Evolutionary conservation across 805 yeast species (phyloP).

Genomic region (Lachancea quebecensis): DNA sequence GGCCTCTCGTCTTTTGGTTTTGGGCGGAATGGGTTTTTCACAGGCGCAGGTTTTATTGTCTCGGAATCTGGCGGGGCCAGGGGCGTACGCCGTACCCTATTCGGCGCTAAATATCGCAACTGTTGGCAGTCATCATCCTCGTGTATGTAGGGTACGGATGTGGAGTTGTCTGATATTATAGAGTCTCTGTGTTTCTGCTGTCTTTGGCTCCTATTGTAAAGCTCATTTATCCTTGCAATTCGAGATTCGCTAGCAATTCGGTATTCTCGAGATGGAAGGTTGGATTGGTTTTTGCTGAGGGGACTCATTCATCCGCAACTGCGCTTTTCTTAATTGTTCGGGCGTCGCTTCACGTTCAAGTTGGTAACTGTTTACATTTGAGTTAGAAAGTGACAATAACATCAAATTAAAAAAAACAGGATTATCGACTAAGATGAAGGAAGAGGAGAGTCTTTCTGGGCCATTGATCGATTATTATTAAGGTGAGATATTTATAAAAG

Average conservation of each 20-base stretch:
- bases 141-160: conserved; percentile 2
- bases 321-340: neutral
- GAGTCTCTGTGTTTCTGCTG: conserved; percentile 14
- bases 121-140: conserved; percentile 4
- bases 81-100: neutral
- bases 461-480: no score
- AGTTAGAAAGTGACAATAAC: no score
- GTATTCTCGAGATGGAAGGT: conserved; percentile 15
- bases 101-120: neutral
- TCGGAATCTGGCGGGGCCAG: neutral
- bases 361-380: no score
- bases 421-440: no score
- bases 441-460: no score
- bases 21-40: conserved; percentile 9
- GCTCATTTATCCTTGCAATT: conserved; percentile 20
- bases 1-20: conserved; percentile 2
- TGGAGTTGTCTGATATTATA: conserved; percentile 18
- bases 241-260: conserved; percentile 19
- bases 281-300: conserved; percentile 2
- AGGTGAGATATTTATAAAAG: no score
- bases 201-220: conserved; percentile 15
- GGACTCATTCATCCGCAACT: conserved; percentile 12
- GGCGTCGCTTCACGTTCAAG: no score
- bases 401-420: no score
- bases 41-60: conserved; percentile 11